Evolutionary conservation across 331 rosid species (phyloP).

Genomic region (Cucumis variabilis): DNA sequence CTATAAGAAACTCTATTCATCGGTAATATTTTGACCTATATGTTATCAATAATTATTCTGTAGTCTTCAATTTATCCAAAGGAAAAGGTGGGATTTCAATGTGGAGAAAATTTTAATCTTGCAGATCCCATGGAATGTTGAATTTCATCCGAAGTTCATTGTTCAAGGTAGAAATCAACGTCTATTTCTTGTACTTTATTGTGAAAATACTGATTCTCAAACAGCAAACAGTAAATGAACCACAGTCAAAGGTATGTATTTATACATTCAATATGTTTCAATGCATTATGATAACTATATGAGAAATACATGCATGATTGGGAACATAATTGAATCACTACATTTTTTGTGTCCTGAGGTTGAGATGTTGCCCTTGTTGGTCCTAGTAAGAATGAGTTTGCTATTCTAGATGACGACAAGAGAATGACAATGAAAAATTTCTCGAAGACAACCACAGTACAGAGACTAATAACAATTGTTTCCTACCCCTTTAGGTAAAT

Average conservation of each 20-base stretch:
- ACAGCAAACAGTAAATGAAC: slow-evolving; percentile 70
- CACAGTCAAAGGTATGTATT: slow-evolving; percentile 77
- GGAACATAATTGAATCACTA: not conserved
- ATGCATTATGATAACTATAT: not conserved
- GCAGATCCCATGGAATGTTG: slow-evolving; percentile 89
- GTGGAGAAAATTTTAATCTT: slow-evolving; percentile 32
- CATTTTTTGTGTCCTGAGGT: slow-evolving; percentile 61
- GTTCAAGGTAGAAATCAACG: slow-evolving; percentile 78
- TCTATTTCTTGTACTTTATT: slow-evolving; percentile 84
- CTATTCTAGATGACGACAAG: slow-evolving; percentile 89
- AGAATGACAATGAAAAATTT: slow-evolving; percentile 59
- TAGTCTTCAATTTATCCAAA: too few relatives aligned
- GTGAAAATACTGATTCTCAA: slow-evolving; percentile 74
- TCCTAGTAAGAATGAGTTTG: slow-evolving; percentile 90
- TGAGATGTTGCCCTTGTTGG: slow-evolving; percentile 96
- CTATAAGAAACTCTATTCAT: slow-evolving; percentile 83
- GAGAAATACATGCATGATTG: not conserved
- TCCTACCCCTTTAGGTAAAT: slow-evolving; percentile 91
- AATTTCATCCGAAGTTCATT: slow-evolving; percentile 76
- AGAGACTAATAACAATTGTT: slow-evolving; percentile 54
- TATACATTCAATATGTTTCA: slow-evolving; percentile 1
- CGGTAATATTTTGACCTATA: slow-evolving; percentile 63
- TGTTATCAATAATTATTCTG: slow-evolving; percentile 31
- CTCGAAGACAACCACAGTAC: slow-evolving; percentile 65
- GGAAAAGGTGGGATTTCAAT: not conserved